These are phyloP conservation scores for Aspergillus costaricaensis DNA, from an alignment of 2,329 filamentous ascomycete species.

Conservation along the genomic window DNA sequence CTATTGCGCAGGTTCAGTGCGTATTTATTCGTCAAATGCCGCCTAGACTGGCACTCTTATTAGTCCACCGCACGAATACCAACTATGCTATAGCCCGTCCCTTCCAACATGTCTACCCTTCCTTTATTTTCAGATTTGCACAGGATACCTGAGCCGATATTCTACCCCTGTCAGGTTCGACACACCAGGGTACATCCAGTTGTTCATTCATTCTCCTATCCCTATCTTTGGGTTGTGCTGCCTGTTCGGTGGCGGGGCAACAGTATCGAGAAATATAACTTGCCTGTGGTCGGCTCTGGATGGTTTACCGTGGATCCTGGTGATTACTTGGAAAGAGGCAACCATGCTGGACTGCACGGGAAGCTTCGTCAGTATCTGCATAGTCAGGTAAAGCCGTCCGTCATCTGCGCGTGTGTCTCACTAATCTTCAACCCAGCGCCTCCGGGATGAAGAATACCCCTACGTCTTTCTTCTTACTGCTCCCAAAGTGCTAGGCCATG, in stretches of 20 bases:
- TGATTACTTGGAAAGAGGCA: neutral
- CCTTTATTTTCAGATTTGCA: neutral
- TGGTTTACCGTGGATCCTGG: neutral
- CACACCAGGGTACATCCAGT: neutral
- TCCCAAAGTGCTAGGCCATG: constrained; percentile 7
- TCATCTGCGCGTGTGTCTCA: neutral
- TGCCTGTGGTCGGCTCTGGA: neutral
- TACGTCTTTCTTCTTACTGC: constrained; percentile 7
- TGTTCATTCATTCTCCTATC: neutral
- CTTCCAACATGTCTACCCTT: neutral
- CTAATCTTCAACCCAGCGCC: neutral
- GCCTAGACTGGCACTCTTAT: too few species aligned
- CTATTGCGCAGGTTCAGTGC: too few species aligned
- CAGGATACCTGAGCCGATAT: neutral
- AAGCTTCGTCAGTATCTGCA: neutral
- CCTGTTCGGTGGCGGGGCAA: neutral
- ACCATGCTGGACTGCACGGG: neutral
- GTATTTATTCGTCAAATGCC: too few species aligned
- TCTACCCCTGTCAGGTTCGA: constrained; percentile 3
- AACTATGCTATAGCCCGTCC: neutral
- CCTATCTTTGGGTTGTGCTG: constrained; percentile 2
- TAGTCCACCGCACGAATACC: neutral
- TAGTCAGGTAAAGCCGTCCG: neutral
- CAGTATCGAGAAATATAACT: neutral
- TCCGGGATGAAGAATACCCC: neutral